A percentile compares a stretch with the other conserved stretches of the same genome.
Conservation (phyloP, 75 land plant genomes). For the Adiantum capillusveneris region DNA sequence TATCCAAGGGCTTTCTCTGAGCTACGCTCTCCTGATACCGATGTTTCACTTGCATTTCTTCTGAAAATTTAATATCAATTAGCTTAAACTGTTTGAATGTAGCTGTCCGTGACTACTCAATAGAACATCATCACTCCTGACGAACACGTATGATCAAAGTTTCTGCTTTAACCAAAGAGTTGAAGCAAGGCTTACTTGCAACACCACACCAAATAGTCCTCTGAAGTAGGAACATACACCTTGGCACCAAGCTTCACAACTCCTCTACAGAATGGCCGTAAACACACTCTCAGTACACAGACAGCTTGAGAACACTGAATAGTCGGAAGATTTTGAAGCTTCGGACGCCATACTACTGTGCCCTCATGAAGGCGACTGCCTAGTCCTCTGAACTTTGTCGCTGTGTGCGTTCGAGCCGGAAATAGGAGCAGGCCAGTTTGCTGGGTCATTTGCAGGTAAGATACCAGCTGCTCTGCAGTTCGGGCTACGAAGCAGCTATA, state of each 20-base stretch:
- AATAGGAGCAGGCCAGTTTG: slow-evolving; percentile 22
- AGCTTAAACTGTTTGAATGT: too few species aligned
- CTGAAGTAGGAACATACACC: slow-evolving; percentile 50
- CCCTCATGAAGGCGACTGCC: slow-evolving; percentile 5
- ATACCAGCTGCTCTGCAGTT: slow-evolving; percentile 38
- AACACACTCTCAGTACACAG: slow-evolving; percentile 53
- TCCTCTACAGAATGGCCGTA: slow-evolving; percentile 64
- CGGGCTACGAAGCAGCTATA: slow-evolving; percentile 35
- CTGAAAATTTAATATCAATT: too few species aligned
- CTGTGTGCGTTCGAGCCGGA: slow-evolving; percentile 14
- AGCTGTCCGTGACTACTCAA: too few species aligned
- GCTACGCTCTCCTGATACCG: background rate
- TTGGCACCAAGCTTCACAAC: slow-evolving; percentile 70
- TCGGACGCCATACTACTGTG: slow-evolving; percentile 8
- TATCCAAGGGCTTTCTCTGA: slow-evolving; percentile 9
- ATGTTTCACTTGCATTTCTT: background rate
- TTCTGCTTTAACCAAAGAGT: too few species aligned
- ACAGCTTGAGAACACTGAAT: slow-evolving; percentile 2
- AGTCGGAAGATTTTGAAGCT: background rate
- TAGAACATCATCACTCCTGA: too few species aligned
- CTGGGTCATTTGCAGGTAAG: slow-evolving; percentile 9
- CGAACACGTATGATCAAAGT: too few species aligned
- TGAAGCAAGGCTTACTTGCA: slow-evolving; percentile 29
- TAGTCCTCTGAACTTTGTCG: slow-evolving; percentile 1
- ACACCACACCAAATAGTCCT: slow-evolving; percentile 38